These are phyloP conservation scores for Sarocladium strictum DNA, from an alignment of 2,329 filamentous ascomycete genomes.

Conservation along the genomic window DNA sequence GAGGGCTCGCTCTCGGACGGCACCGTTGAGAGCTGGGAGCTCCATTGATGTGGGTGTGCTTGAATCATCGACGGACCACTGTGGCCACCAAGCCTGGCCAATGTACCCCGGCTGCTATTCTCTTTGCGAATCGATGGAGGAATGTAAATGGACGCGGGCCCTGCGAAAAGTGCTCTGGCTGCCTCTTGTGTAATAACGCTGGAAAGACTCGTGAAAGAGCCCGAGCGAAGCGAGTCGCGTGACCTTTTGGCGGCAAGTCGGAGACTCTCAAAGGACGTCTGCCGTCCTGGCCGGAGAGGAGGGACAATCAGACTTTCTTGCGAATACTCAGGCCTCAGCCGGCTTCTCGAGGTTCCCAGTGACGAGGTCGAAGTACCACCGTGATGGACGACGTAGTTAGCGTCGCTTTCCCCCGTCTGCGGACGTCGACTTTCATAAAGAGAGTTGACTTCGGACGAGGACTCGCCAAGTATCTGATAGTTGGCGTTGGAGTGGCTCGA, in stretches of 20 bases:
- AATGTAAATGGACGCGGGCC: constrained; percentile 8
- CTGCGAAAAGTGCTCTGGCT: constrained; percentile 4
- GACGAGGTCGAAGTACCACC: constrained; percentile 35
- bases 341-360: constrained; percentile 26
- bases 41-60: constrained; percentile 52
- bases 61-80: constrained; percentile 7
- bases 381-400: constrained; percentile 48
- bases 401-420: constrained; percentile 32
- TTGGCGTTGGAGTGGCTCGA: constrained; percentile 46
- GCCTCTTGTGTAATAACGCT: constrained; percentile 43
- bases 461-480: constrained; percentile 44
- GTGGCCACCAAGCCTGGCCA: not conserved
- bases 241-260: constrained; percentile 42
- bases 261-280: constrained; percentile 41
- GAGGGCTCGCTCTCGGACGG: constrained; percentile 54
- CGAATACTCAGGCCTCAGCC: constrained; percentile 42
- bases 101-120: not conserved
- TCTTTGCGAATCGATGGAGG: constrained; percentile 8
- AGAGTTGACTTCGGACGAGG: constrained; percentile 39
- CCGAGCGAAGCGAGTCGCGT: constrained; percentile 45
- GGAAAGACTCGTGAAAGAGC: constrained; percentile 50
- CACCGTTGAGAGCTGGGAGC: constrained; percentile 58
- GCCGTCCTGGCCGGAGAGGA: constrained; percentile 44
- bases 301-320: constrained; percentile 55
- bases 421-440: constrained; percentile 28